phyloP scores from a whole-genome alignment of 768 basidiomycete species.

The Amanita pseudoporphyria region DNA sequence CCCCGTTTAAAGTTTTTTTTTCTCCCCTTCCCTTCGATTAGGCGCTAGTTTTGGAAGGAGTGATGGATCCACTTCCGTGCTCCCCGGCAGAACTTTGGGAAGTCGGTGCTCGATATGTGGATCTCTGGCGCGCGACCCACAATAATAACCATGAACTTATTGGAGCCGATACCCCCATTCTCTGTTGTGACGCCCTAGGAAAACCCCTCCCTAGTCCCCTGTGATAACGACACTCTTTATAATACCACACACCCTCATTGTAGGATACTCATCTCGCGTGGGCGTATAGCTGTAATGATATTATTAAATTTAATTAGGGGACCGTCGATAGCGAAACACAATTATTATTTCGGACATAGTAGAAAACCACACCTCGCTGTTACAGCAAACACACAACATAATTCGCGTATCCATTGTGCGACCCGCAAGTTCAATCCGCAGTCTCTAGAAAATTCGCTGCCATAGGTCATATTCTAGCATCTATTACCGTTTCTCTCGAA shows the following conservation, averaged over 20 bases:
- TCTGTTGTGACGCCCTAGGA: background rate
- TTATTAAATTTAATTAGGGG: too few relatives aligned
- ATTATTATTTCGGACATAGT: too few relatives aligned
- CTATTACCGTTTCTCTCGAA: conserved; percentile 65
- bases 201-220: background rate
- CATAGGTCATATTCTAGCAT: background rate
- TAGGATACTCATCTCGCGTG: too few relatives aligned
- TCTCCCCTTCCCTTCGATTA: background rate
- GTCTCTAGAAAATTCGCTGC: too few relatives aligned
- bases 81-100: background rate
- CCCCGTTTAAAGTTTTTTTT: background rate
- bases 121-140: background rate
- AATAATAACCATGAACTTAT: background rate
- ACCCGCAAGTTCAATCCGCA: too few relatives aligned
- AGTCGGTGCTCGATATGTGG: background rate
- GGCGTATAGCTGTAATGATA: too few relatives aligned
- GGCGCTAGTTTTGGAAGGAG: background rate
- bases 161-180: background rate
- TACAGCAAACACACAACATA: too few relatives aligned
- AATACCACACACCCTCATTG: too few relatives aligned
- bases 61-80: background rate
- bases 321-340: too few relatives aligned
- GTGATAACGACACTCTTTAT: background rate
- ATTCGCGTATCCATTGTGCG: too few relatives aligned
- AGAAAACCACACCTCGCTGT: too few relatives aligned